Conservation (phyloP, 1,139 yeast species). For the Tardiomyces digboiensis region DNA sequence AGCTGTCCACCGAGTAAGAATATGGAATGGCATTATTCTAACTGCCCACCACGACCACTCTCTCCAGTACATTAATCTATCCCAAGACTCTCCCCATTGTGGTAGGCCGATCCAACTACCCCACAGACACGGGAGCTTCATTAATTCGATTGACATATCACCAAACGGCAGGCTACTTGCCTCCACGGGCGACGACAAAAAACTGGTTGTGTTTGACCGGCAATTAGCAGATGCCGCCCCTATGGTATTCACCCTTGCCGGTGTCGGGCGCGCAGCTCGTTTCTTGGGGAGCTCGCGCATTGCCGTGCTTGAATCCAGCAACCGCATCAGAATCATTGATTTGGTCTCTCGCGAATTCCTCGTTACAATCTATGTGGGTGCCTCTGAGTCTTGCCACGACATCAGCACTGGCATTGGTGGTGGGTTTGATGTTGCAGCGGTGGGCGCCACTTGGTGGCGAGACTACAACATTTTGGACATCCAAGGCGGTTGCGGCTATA, state of each 20-base stretch:
- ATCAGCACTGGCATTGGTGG: neutral
- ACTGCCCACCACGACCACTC: neutral
- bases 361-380: neutral
- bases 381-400: neutral
- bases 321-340: neutral
- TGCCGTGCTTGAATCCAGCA: neutral
- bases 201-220: neutral
- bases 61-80: neutral
- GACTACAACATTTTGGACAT: neutral
- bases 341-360: neutral
- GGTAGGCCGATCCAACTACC: neutral
- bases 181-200: neutral
- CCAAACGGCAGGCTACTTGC: neutral
- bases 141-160: neutral
- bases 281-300: neutral
- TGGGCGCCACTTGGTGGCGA: neutral
- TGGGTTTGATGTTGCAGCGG: neutral
- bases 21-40: neutral
- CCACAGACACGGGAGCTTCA: neutral
- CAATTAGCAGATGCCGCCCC: neutral
- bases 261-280: neutral
- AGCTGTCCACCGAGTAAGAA: neutral
- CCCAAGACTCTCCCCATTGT: neutral
- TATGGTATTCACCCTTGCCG: neutral
- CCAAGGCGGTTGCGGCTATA: neutral